Evolutionary conservation across 805 yeast genomes (phyloP).

Genomic region (Wickerhamomyces strasburgensis): DNA sequence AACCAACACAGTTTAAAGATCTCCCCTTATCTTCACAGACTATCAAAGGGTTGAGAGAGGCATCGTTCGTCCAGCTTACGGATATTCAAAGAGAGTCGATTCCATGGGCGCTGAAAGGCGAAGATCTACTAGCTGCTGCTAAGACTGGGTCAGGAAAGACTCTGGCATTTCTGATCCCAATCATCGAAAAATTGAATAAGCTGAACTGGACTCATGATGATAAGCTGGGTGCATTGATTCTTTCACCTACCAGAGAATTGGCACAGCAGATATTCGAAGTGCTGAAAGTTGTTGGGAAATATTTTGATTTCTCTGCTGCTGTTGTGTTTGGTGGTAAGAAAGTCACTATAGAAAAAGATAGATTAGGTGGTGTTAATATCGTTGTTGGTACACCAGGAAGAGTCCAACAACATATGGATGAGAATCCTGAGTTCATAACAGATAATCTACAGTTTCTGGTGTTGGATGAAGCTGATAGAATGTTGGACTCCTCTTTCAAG

Average conservation of each 20-base stretch:
- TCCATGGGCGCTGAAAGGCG: conserved; percentile 67
- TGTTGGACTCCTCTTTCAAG: conserved; percentile 75
- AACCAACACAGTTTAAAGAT: conserved; percentile 56
- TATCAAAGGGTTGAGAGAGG: conserved; percentile 64
- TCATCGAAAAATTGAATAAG: conserved; percentile 61
- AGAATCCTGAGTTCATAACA: conserved; percentile 55
- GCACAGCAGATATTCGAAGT: conserved; percentile 74
- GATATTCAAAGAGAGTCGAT: conserved; percentile 82
- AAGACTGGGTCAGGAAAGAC: conserved; percentile 98
- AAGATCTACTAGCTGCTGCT: conserved; percentile 94
- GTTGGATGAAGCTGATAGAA: conserved; percentile 90
- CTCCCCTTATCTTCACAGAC: conserved; percentile 70
- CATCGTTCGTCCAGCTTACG: conserved; percentile 77
- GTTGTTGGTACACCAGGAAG: conserved; percentile 94
- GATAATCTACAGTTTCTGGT: conserved; percentile 69
- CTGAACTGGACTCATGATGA: conserved; percentile 31
- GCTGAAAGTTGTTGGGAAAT: conserved; percentile 51
- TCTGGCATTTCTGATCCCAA: conserved; percentile 79
- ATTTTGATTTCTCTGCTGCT: conserved; percentile 56
- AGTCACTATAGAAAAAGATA: conserved; percentile 68
- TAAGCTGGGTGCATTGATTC: conserved; percentile 59
- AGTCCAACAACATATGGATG: conserved; percentile 65
- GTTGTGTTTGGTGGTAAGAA: conserved; percentile 61
- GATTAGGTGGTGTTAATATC: conserved; percentile 67
- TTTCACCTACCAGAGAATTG: conserved; percentile 65